Base-by-base conservation (phyloP, 208 protist species). In the Leishmania gerbilli region DNA sequence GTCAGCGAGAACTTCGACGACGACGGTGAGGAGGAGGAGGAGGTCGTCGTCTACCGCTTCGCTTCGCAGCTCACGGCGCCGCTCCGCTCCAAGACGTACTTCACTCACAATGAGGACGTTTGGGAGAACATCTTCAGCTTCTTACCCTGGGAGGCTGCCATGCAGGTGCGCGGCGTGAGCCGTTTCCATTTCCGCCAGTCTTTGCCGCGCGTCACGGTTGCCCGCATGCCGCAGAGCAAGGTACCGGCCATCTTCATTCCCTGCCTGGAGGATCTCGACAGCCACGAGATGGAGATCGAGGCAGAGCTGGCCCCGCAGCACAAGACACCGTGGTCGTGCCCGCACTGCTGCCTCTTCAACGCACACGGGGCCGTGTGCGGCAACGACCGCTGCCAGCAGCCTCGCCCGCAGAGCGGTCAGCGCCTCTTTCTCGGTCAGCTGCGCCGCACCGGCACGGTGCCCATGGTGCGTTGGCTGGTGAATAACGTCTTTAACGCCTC, bases 401-500 rank as follows among this genome's bases (percentile, higher is more conserved):
- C 49, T 53, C 51, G 60, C 45, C 62, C 64, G 21, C 42, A 53
- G 21, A 45, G 45, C 47, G 74, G 76, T 15, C 64, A 79, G 65
- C 92, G 92, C 42, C 76, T 96, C 47, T 96, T 96, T 79, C 60
- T 96, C 51, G 92, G 92, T n/a, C 92, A 96, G 81, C 92, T 96
- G 58, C 92, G 90, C 60, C 92, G 92, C 80, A 74, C 79, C 51
- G 90, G 83, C 42, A 96, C 92, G 24, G 91, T 94, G 71, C 88
- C 88, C 27, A 93, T 94, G 90, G 84, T 96, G 60, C 83, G 87
- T 71, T 96, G 92, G 91, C 76, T 96, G 0, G 82, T 96, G 53
- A 80, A 88, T 9, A 84, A 79, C 56, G 91, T 96, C 74, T 86
- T 94, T 24, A 80, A 92, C 77, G 79, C 84, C 1, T 82, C 86